phyloP scores from a whole-genome alignment of 306 rosid genomes.

The Bauhinia variegata region DNA sequence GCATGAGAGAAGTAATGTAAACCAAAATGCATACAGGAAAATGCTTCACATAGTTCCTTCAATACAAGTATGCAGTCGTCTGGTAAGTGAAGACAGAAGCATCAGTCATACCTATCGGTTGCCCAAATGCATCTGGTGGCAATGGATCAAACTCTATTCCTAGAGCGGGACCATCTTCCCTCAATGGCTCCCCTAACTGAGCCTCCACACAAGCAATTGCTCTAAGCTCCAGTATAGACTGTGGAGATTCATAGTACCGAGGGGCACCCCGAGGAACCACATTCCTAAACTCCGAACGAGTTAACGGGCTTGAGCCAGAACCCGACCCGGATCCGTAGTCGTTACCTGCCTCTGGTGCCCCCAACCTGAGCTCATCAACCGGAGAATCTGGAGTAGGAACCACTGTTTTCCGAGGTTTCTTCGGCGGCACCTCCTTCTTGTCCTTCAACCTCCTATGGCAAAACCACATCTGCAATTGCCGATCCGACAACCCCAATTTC shows the following conservation, averaged over 20 bases:
- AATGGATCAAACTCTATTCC: conserved; percentile 91
- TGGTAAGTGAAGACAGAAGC: conserved; percentile 17
- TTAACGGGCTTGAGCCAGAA: conserved; percentile 78
- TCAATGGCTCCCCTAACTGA: conserved; percentile 88
- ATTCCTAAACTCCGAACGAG: conserved; percentile 65
- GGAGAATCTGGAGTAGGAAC: conserved; percentile 69
- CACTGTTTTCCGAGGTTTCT: conserved; percentile 51
- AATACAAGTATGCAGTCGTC: conserved; percentile 21
- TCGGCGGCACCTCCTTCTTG: conserved; percentile 72
- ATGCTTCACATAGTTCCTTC: conserved; percentile 6
- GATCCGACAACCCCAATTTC: conserved; percentile 91
- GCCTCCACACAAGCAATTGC: conserved; percentile 96
- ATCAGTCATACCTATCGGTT: conserved; percentile 70
- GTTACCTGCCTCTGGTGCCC: conserved; percentile 58
- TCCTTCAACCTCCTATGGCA: conserved; percentile 97
- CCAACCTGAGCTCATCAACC: conserved; percentile 53
- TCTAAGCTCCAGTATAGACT: conserved; percentile 71
- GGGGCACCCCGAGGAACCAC: conserved; percentile 51
- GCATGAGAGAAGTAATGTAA: conserved; percentile 3
- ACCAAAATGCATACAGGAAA: conserved; percentile 7
- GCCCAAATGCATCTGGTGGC: conserved; percentile 98
- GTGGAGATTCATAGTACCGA: conserved; percentile 69
- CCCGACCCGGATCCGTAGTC: conserved; percentile 97
- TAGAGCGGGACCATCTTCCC: conserved; percentile 90
- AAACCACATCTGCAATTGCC: conserved; percentile 99